A percentile compares a stretch with the other conserved stretches of the same genome.
These are phyloP conservation scores for Cenococcum geophilum DNA, from an alignment of 495 filamentous ascomycete species.

Conservation along the genomic window DNA sequence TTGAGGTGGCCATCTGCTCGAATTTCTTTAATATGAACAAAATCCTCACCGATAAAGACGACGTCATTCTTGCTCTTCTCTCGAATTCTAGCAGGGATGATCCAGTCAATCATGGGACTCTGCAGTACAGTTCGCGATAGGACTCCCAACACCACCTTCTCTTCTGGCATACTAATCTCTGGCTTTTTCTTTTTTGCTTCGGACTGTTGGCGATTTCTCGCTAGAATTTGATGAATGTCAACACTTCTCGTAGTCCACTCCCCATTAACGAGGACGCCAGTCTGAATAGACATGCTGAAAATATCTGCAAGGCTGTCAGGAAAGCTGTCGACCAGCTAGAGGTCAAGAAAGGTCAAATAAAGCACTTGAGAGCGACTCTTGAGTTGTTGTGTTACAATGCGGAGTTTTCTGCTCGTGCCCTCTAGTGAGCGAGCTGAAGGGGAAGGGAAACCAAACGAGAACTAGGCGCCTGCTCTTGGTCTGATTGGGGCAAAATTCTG, in stretches of 20 bases:
- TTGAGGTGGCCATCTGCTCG: constrained; percentile 56
- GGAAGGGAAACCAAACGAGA: too few relatives aligned
- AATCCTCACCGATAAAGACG: constrained; percentile 73
- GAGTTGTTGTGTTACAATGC: too few relatives aligned
- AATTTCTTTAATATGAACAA: constrained; percentile 66
- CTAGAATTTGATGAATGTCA: constrained; percentile 41
- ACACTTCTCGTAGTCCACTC: constrained; percentile 52
- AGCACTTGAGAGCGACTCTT: neutral
- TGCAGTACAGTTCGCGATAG: constrained; percentile 70
- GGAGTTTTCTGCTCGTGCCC: too few relatives aligned
- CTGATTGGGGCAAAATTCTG: neutral
- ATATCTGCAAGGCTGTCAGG: neutral
- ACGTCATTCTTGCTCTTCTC: constrained; percentile 70
- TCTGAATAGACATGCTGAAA: neutral
- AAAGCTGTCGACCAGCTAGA: neutral
- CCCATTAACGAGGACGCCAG: constrained; percentile 47
- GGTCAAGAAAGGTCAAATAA: neutral
- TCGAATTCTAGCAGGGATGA: constrained; percentile 73
- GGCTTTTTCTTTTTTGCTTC: constrained; percentile 23
- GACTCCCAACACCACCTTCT: constrained; percentile 55
- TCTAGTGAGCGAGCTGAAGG: too few relatives aligned
- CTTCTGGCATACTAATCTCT: constrained; percentile 13
- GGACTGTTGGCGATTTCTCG: constrained; percentile 26
- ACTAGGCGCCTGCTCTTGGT: neutral
- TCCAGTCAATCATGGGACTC: constrained; percentile 69